These are phyloP conservation scores for Tuber indicum DNA, from an alignment of 495 filamentous ascomycete genomes.

Conservation along the genomic window DNA sequence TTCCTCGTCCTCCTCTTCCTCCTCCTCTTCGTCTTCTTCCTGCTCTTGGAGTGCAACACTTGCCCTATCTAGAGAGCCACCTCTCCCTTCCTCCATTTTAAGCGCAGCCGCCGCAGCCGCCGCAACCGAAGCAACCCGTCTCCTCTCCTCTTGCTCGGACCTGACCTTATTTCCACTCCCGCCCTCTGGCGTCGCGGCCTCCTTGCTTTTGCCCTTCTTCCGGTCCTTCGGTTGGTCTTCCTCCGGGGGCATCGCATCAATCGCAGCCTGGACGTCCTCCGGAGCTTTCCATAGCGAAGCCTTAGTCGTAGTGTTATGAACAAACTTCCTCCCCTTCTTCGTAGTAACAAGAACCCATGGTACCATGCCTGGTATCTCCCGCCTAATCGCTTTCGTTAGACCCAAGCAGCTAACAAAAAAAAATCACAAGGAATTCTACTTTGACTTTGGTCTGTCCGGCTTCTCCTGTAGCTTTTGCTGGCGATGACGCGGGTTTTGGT, in stretches of 20 bases:
- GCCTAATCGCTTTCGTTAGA: conserved; percentile 45
- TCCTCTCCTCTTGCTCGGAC: conserved; percentile 42
- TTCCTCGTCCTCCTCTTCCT: conserved; percentile 83
- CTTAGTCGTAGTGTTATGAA: conserved; percentile 72
- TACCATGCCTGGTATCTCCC: conserved; percentile 67
- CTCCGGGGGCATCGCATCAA: conserved; percentile 50
- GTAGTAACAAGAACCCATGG: conserved; percentile 94
- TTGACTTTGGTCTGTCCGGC: conserved; percentile 68
- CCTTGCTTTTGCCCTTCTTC: conserved; percentile 42
- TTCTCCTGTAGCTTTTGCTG: conserved; percentile 52
- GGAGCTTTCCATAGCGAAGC: conserved; percentile 93
- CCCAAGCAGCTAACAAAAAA: neutral
- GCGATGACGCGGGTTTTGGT: conserved; percentile 41
- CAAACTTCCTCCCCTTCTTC: conserved; percentile 78
- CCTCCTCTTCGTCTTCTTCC: conserved; percentile 41
- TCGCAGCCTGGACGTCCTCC: conserved; percentile 69
- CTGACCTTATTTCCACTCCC: conserved; percentile 13
- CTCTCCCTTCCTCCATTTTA: conserved; percentile 1
- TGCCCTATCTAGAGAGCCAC: conserved; percentile 26
- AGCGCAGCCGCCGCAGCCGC: conserved; percentile 6
- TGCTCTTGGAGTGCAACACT: conserved; percentile 16
- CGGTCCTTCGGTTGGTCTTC: conserved; percentile 47
- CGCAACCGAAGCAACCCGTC: conserved; percentile 22
- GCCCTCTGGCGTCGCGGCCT: conserved; percentile 40
- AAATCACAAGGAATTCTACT: conserved; percentile 15